These are phyloP conservation scores for Dactylella cylindrospora DNA, from an alignment of 2,329 filamentous ascomycete species.

Conservation along the genomic window DNA sequence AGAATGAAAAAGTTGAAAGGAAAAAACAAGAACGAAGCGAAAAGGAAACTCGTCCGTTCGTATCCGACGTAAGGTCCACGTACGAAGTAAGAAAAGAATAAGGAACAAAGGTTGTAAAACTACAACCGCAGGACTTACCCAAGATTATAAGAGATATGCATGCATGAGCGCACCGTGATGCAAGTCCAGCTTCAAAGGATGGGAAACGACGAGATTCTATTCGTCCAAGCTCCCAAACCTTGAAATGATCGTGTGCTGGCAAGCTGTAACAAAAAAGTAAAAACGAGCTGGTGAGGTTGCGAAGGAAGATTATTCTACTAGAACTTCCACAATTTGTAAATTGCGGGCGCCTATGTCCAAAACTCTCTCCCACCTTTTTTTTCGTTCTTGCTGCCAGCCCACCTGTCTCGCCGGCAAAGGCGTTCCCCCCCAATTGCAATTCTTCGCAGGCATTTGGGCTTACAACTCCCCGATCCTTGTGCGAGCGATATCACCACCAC, in stretches of 20 bases:
- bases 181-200: conserved; percentile 30
- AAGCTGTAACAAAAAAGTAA: conserved; percentile 11
- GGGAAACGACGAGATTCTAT: conserved; percentile 22
- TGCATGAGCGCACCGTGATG: conserved; percentile 37
- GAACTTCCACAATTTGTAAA: too few species aligned
- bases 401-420: conserved; percentile 19
- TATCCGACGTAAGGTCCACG: conserved; percentile 20
- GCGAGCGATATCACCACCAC: too few species aligned
- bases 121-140: conserved; percentile 15
- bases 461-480: conserved; percentile 31
- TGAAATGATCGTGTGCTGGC: conserved; percentile 18
- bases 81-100: conserved; percentile 20
- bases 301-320: conserved; percentile 14
- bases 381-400: too few species aligned
- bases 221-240: conserved; percentile 33
- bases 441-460: too few species aligned
- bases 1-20: conserved; percentile 29
- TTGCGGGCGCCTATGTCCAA: conserved; percentile 41
- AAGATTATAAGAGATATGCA: conserved; percentile 41
- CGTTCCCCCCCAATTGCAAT: conserved; percentile 17
- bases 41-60: conserved; percentile 31
- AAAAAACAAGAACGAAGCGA: conserved; percentile 19
- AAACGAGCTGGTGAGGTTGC: conserved; percentile 10
- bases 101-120: conserved; percentile 33
- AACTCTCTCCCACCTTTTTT: too few species aligned